Evolutionary conservation across 768 basidiomycete species (phyloP), one percentile per base, ranked within the genome.

Genomic region (Arthromyces matolae): DNA sequence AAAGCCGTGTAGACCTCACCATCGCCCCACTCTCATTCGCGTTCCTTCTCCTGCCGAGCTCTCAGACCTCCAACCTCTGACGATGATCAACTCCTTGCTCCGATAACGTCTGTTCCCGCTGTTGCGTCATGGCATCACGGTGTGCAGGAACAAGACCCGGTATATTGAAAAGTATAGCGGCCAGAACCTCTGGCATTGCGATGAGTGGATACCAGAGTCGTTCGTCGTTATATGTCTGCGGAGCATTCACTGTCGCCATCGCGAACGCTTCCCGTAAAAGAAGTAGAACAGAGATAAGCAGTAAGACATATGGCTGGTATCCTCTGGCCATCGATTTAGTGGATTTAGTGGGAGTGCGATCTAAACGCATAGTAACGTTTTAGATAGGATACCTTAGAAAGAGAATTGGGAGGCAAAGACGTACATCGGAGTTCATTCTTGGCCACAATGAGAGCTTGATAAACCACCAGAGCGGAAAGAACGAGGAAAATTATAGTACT

Each of bases 191-290:
- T 5, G 63, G 56, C 16, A 60, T 24, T 1, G 53, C 63, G n/a
- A 58, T 37, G 8, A 64, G 42, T 12, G 61, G 60, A 47, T 64
- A 63, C 63, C 61, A 61, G n/a, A 54, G 51, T 18, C 51, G 49
- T 32, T 64, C 63, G n/a, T 57, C 54, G 40, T 53, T 58, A 23
- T 42, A 42, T 16, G 39, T 54, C 6, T 23, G n/a, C 0, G 38
- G 18, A 33, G 57, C 49, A 20, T 50, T 48, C 18, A 55, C 54
- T 3, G 61, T 60, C 2, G 57, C 60, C 16, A 52, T 52, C 22
- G 51, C 46, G 25, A 60, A 63, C 1, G 42, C 42, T 34, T 61
- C 53, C 24, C 63, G 56, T 18, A 63, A 18, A 10, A 65, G 45
- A 12, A 65, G 47, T 14, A 64, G 55, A 13, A 51, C 12, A 2